Conservation (phyloP, 345 rosid species). For the Citrus cavaleriei region DNA sequence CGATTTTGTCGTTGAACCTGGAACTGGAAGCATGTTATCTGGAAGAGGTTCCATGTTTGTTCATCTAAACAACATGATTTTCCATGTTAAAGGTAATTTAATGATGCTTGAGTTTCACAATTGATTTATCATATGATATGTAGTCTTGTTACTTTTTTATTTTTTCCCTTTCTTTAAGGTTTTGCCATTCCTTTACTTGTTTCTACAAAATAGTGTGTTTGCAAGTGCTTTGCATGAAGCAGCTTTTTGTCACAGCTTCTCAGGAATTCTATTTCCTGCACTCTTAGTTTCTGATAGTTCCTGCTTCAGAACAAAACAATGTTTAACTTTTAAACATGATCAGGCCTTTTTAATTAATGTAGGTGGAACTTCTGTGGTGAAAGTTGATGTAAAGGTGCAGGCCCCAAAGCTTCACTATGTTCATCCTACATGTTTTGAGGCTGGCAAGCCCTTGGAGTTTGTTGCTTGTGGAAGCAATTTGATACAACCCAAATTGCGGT, state of each 20-base stretch:
- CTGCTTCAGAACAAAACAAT: not conserved
- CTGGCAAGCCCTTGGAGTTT: conserved; percentile 85
- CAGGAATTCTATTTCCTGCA: not conserved
- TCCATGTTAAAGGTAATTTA: conserved; percentile 61
- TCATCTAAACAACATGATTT: conserved; percentile 62
- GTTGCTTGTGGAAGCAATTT: conserved; percentile 84
- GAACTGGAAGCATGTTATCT: conserved; percentile 75
- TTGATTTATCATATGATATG: not conserved
- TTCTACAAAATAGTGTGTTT: not conserved
- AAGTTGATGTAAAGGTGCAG: conserved; percentile 46
- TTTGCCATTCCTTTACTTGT: not conserved
- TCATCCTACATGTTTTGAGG: conserved; percentile 85
- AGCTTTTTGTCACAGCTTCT: not conserved
- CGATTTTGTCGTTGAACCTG: conserved; percentile 63
- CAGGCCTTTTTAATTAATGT: conserved; percentile 4
- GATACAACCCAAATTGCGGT: conserved; percentile 72
- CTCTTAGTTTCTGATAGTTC: not conserved
- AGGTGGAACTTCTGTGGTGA: conserved; percentile 66
- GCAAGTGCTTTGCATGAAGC: not conserved
- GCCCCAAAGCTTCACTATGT: conserved; percentile 84
- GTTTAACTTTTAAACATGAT: conserved; percentile 5
- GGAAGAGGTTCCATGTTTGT: conserved; percentile 71
- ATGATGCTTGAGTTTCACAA: not conserved
- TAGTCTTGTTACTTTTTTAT: not conserved
- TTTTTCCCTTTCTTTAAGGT: not conserved